Conservation (phyloP, 768 basidiomycete genomes). For the Daedaleopsis sinensis region DNA sequence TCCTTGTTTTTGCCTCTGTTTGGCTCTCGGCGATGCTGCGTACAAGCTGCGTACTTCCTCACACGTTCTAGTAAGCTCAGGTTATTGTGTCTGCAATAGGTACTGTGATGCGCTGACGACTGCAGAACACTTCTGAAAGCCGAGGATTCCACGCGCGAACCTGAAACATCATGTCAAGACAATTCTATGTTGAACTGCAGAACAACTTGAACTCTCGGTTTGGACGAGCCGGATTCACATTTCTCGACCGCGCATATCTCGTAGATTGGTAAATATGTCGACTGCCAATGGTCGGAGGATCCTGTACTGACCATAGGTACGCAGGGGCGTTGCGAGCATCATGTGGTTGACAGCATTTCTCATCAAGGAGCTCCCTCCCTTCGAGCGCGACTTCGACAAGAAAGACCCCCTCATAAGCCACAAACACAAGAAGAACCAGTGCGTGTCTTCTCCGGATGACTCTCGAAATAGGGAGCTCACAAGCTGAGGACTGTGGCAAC, state of each 20-base stretch:
- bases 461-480: too few species aligned
- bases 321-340: constrained; percentile 28
- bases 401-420: constrained; percentile 58
- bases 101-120: too few species aligned
- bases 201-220: constrained; percentile 9
- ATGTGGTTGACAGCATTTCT: constrained; percentile 46
- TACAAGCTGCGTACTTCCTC: too few species aligned
- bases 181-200: background rate
- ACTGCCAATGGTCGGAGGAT: background rate
- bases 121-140: too few species aligned
- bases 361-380: constrained; percentile 39
- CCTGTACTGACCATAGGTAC: background rate
- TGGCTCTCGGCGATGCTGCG: too few species aligned
- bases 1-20: background rate
- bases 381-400: constrained; percentile 50
- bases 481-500: too few species aligned
- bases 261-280: constrained; percentile 51
- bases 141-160: too few species aligned
- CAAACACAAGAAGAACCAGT: constrained; percentile 55
- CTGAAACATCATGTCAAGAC: background rate
- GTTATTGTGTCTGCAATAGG: too few species aligned
- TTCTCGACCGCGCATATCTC: constrained; percentile 45
- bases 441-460: too few species aligned
- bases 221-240: constrained; percentile 28
- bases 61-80: too few species aligned